These are phyloP conservation scores for Tuctoria greenei DNA, from an alignment of 176 grass and related monocot species.

Conservation along the genomic window DNA sequence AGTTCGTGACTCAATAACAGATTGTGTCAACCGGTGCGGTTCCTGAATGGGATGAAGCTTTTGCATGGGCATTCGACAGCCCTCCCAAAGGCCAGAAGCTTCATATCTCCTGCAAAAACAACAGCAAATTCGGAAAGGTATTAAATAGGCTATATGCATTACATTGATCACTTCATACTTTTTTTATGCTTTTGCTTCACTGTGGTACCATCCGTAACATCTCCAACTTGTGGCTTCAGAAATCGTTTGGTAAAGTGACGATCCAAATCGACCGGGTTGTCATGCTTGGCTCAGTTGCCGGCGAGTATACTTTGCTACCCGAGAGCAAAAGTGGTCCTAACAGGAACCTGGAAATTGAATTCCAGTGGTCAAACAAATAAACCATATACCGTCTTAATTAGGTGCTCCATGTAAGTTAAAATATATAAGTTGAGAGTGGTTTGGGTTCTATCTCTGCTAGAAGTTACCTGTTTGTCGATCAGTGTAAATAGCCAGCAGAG, in stretches of 20 bases:
- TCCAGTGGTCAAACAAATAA: conserved; percentile 99
- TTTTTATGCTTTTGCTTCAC: background rate
- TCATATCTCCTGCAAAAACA: conserved; percentile 99
- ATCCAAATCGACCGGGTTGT: conserved; percentile 98
- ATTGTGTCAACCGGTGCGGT: conserved; percentile 85
- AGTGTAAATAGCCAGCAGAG: conserved; percentile 69
- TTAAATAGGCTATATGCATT: conserved; percentile 9
- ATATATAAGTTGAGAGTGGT: conserved; percentile 42
- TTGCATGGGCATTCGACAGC: conserved; percentile 95
- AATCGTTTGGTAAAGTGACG: conserved; percentile 93
- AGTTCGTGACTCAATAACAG: conserved; percentile 23
- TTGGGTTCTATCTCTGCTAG: conserved; percentile 46
- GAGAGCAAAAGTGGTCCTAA: conserved; percentile 94
- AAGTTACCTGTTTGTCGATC: conserved; percentile 53
- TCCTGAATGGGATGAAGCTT: conserved; percentile 98
- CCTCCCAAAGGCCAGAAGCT: conserved; percentile 98
- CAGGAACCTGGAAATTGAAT: conserved; percentile 97
- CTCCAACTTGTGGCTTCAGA: conserved; percentile 51
- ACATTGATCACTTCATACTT: background rate
- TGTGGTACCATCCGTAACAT: conserved; percentile 10
- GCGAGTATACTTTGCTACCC: conserved; percentile 87
- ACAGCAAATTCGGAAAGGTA: conserved; percentile 99
- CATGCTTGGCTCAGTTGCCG: conserved; percentile 94
- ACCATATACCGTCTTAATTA: conserved; percentile 34
- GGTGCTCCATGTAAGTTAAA: conserved; percentile 46